Base-by-base conservation (phyloP, 2,329 filamentous ascomycete species). In the Fusarium domesticum region DNA sequence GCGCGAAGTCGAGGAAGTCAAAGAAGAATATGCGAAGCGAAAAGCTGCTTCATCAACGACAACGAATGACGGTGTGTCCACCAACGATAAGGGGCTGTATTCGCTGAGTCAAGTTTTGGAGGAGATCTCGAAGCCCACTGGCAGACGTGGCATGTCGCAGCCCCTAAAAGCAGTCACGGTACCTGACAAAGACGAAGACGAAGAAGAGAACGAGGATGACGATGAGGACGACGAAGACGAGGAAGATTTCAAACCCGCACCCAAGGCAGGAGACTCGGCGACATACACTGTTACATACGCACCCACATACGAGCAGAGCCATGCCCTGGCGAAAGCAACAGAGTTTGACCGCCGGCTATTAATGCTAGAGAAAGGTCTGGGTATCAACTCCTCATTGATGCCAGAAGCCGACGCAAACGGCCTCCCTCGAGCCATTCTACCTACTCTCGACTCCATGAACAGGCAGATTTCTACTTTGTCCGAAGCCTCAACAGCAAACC, bases 261-360 rank as follows among this genome's bases (percentile, higher is more conserved):
- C 52, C 33, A 51, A 51, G 4, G 19, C 33, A 34, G 47, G 53
- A 39, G 43, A 60, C 42, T 65, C 64, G 14, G 69, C 78, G 28
- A 84, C 78, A 23, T 85, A 85, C 57, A 84, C 80, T 1, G 70
- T 85, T 37, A 83, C 80, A 20, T 85, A 85, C 55, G 76, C 80
- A 23, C 84, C 73, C 35, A 76, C 68, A 38, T 87, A 83, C 54
- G 79, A 84, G 56, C 77, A 85, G 61, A 83, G 75, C 32, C 85
- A 89, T 59, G 81, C 85, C 18, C 74, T 96, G 28, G 81, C 84
- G 25, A 87, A 90, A 65, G 85, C 89, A 6, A 88, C 91, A 18
- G 87, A 93, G 51, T 96, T 98, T 59, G 92, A 97, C 63, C 78
- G 81, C 20, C 82, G 93, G 5, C 79, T 98, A 16, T 73, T 85